These are phyloP conservation scores for Ophiostoma populinum DNA, from an alignment of 2,329 filamentous ascomycete genomes.

Conservation along the genomic window DNA sequence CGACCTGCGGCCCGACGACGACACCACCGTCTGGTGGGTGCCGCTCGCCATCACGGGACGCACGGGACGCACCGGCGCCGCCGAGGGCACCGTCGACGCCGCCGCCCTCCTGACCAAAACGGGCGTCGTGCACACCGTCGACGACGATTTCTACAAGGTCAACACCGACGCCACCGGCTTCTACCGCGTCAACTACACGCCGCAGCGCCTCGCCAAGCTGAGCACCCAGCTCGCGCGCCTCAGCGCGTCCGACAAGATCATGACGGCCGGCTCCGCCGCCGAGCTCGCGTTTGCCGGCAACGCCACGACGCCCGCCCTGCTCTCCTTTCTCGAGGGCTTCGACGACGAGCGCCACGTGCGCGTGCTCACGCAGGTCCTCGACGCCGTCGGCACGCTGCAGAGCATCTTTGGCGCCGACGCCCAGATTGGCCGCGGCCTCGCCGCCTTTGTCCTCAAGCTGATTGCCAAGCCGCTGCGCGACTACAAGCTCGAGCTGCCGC, in stretches of 20 bases:
- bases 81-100: constrained; percentile 34
- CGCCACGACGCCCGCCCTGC: constrained; percentile 61
- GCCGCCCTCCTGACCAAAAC: constrained; percentile 60
- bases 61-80: constrained; percentile 33
- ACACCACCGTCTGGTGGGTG: constrained; percentile 89
- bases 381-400: constrained; percentile 58
- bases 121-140: constrained; percentile 56
- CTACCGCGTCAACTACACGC: constrained; percentile 85
- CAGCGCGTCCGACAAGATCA: constrained; percentile 78
- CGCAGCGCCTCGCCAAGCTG: constrained; percentile 64
- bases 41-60: constrained; percentile 74
- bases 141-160: constrained; percentile 78
- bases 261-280: constrained; percentile 74
- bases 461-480: constrained; percentile 58
- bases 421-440: constrained; percentile 52
- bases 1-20: constrained; percentile 79
- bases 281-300: constrained; percentile 80
- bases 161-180: constrained; percentile 79
- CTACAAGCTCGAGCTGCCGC: constrained; percentile 71
- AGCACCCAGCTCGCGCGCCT: constrained; percentile 60
- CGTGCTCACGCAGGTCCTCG: constrained; percentile 75
- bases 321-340: constrained; percentile 77
- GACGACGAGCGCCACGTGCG: constrained; percentile 65
- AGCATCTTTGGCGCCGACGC: constrained; percentile 72
- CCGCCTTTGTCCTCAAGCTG: constrained; percentile 63